A percentile compares a stretch with the other conserved stretches of the same genome.
Conservation (phyloP, 805 yeast genomes). For the Wickerhamiella shivajii region DNA sequence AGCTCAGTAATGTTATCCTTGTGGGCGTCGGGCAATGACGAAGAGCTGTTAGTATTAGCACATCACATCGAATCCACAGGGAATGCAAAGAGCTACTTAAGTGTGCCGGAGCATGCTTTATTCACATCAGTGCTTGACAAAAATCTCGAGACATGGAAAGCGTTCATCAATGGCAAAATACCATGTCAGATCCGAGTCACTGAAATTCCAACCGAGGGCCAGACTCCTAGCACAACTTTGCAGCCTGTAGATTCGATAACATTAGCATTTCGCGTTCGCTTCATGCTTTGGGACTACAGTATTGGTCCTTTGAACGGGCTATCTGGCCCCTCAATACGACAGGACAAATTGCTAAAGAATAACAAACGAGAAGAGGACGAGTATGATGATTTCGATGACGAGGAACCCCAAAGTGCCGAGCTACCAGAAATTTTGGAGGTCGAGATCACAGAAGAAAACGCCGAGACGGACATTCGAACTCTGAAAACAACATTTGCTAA, state of each 20-base stretch:
- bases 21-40: conserved; percentile 6
- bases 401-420: conserved; percentile 18
- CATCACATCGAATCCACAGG: conserved; percentile 18
- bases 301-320: conserved; percentile 7
- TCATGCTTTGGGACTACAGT: conserved; percentile 27
- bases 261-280: conserved; percentile 27
- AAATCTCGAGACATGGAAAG: conserved; percentile 24
- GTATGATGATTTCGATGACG: conserved; percentile 30
- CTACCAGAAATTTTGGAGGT: conserved; percentile 12
- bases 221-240: conserved; percentile 5
- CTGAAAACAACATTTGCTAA: conserved; percentile 25
- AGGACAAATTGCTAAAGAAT: background rate
- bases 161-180: conserved; percentile 22
- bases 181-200: conserved; percentile 17
- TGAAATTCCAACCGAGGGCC: conserved; percentile 7
- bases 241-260: conserved; percentile 22
- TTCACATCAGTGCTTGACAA: conserved; percentile 22
- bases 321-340: conserved; percentile 1
- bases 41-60: conserved; percentile 4
- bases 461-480: conserved; percentile 14
- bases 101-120: conserved; percentile 26
- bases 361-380: conserved; percentile 20
- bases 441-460: conserved; percentile 14
- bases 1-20: conserved; percentile 6
- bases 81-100: conserved; percentile 21